phyloP scores from a whole-genome alignment of 257 asterid genomes.

The Avicennia marina region DNA sequence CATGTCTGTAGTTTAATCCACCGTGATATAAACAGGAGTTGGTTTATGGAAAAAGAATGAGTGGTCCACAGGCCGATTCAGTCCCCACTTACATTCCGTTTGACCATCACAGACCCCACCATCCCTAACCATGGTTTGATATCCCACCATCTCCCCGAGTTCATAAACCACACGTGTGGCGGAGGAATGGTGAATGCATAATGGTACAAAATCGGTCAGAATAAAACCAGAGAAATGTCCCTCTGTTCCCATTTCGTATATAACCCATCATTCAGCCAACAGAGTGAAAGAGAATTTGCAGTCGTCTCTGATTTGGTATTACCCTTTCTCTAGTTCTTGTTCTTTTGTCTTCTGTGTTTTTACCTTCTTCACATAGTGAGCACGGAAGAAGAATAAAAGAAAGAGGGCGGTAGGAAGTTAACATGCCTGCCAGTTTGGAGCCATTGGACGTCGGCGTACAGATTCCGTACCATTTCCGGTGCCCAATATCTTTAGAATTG shows the following conservation, averaged over 20 bases:
- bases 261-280: conserved; percentile 33
- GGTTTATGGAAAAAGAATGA: too few relatives aligned
- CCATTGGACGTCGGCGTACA: conserved; percentile 71
- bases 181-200: not conserved
- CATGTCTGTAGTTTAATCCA: too few relatives aligned
- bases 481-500: conserved; percentile 87
- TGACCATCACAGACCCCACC: conserved; percentile 20
- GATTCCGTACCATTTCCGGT: conserved; percentile 92
- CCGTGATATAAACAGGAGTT: too few relatives aligned
- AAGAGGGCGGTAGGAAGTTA: conserved; percentile 6
- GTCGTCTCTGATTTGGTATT: conserved; percentile 23
- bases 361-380: too few relatives aligned
- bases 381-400: not conserved
- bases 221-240: conserved; percentile 43
- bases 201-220: conserved; percentile 26
- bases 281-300: conserved; percentile 42
- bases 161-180: conserved; percentile 9
- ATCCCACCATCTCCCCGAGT: conserved; percentile 14
- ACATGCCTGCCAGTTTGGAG: conserved; percentile 71
- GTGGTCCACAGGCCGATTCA: too few relatives aligned
- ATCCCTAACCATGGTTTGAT: conserved; percentile 38
- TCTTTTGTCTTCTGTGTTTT: too few relatives aligned
- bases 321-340: conserved; percentile 17
- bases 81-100: conserved; percentile 20
- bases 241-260: conserved; percentile 48